These are phyloP conservation scores for Heliosperma pusillum DNA, from an alignment of 148 eudicot genomes.

Conservation along the genomic window DNA sequence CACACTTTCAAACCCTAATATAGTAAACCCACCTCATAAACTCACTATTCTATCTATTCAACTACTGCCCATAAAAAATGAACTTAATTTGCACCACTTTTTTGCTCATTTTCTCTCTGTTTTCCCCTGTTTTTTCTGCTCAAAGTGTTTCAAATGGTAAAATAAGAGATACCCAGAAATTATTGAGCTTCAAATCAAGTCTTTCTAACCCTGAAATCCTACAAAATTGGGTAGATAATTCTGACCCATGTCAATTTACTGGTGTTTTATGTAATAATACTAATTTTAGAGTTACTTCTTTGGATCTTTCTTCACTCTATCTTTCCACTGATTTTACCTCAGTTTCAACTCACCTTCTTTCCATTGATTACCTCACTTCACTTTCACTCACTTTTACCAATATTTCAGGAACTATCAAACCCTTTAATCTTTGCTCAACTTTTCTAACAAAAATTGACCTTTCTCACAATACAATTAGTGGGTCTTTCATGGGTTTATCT, in stretches of 20 bases:
- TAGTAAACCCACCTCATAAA: conserved; percentile 5
- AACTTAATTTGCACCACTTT: conserved; percentile 10
- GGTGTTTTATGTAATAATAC: conserved; percentile 52
- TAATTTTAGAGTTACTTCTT: conserved; percentile 40
- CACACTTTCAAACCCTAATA: neutral
- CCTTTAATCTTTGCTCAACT: conserved; percentile 25
- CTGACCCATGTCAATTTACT: conserved; percentile 52
- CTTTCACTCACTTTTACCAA: conserved; percentile 41
- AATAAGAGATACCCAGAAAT: conserved; percentile 36
- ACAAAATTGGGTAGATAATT: conserved; percentile 39
- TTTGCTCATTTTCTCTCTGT: conserved; percentile 4
- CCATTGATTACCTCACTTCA: conserved; percentile 35
- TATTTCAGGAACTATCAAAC: conserved; percentile 46
- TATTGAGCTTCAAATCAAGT: conserved; percentile 60
- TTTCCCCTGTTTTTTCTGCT: conserved; percentile 20
- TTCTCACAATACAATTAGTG: conserved; percentile 53
- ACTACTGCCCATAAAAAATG: conserved; percentile 17
- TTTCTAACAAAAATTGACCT: conserved; percentile 50
- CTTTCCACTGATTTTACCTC: conserved; percentile 40
- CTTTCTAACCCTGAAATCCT: conserved; percentile 46
- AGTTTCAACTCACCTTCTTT: conserved; percentile 36
- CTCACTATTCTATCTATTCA: neutral
- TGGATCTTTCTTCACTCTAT: conserved; percentile 41
- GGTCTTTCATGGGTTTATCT: conserved; percentile 39
- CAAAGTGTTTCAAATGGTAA: too few relatives aligned